phyloP scores from a whole-genome alignment of 169 alveolate species.

The Cryptosporidium bovis region DNA sequence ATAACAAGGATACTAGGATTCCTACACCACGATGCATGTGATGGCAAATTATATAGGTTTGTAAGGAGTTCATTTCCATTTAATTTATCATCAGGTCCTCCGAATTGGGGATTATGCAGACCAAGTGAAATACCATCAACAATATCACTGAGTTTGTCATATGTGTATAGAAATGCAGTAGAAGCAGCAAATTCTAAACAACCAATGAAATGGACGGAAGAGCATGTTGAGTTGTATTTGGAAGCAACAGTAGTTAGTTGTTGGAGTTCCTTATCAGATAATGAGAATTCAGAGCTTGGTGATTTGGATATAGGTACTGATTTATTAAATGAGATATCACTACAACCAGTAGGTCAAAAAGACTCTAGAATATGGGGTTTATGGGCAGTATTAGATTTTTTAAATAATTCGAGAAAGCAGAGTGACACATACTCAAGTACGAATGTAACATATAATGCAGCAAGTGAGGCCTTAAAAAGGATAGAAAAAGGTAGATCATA shows the following conservation, averaged over 20 bases:
- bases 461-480: conserved; percentile 49
- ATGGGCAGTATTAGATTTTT: conserved; percentile 71
- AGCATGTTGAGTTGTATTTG: conserved; percentile 64
- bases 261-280: conserved; percentile 70
- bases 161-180: conserved; percentile 69
- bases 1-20: conserved; percentile 58
- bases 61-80: conserved; percentile 74
- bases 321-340: conserved; percentile 52
- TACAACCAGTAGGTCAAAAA: conserved; percentile 58
- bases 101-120: conserved; percentile 70
- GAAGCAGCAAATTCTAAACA: conserved; percentile 50
- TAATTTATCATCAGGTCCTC: conserved; percentile 72
- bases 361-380: conserved; percentile 72
- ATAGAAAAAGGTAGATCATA: conserved; percentile 58
- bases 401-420: conserved; percentile 52
- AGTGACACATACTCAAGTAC: conserved; percentile 22
- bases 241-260: conserved; percentile 72
- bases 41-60: conserved; percentile 67
- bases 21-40: conserved; percentile 70
- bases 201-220: conserved; percentile 66
- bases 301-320: conserved; percentile 68
- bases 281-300: conserved; percentile 41
- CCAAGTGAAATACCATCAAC: conserved; percentile 69
- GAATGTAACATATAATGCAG: conserved; percentile 43
- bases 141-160: conserved; percentile 60